These are phyloP conservation scores for Zancudomyces culisetae DNA, from an alignment of 371 early-diverging fungal species.

Conservation along the genomic window DNA sequence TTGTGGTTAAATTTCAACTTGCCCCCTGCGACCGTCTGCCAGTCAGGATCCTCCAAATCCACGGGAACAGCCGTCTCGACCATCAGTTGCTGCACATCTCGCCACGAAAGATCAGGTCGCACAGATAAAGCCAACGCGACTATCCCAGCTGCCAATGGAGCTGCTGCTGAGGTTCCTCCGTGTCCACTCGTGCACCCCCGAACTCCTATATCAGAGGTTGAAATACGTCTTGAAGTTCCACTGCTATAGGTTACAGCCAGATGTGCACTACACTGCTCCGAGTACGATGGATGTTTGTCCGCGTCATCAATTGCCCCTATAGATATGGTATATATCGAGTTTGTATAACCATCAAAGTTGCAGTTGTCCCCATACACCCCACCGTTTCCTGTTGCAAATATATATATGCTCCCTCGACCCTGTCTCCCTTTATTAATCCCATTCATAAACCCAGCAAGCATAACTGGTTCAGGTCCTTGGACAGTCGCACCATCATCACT, in stretches of 20 bases:
- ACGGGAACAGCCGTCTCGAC: conserved; percentile 66
- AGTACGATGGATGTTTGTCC: conserved; percentile 62
- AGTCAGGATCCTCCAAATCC: conserved; percentile 32
- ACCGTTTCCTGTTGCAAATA: conserved; percentile 93
- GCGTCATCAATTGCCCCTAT: conserved; percentile 71
- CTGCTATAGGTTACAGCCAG: conserved; percentile 76
- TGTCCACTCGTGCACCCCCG: conserved; percentile 51
- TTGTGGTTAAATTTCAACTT: conserved; percentile 66
- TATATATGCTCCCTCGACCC: conserved; percentile 74
- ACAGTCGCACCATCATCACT: conserved; percentile 72
- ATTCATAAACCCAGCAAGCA: conserved; percentile 58
- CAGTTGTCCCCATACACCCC: conserved; percentile 68
- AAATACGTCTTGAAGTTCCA: conserved; percentile 51
- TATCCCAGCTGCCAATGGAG: conserved; percentile 86
- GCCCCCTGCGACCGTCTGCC: conserved; percentile 38
- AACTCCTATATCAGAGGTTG: conserved; percentile 65
- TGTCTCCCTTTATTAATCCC: conserved; percentile 67
- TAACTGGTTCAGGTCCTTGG: conserved; percentile 68
- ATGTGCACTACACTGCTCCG: conserved; percentile 79
- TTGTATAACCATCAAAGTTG: conserved; percentile 94
- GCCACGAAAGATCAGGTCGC: conserved; percentile 78
- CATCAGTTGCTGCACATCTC: conserved; percentile 72
- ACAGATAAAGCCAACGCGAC: conserved; percentile 72
- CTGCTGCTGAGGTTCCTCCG: conserved; percentile 95
- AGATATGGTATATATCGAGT: conserved; percentile 84